A percentile compares a stretch with the other conserved stretches of the same genome.
Evolutionary conservation across 768 basidiomycete genomes (phyloP).

Genomic region (Antrodiella citrinella): DNA sequence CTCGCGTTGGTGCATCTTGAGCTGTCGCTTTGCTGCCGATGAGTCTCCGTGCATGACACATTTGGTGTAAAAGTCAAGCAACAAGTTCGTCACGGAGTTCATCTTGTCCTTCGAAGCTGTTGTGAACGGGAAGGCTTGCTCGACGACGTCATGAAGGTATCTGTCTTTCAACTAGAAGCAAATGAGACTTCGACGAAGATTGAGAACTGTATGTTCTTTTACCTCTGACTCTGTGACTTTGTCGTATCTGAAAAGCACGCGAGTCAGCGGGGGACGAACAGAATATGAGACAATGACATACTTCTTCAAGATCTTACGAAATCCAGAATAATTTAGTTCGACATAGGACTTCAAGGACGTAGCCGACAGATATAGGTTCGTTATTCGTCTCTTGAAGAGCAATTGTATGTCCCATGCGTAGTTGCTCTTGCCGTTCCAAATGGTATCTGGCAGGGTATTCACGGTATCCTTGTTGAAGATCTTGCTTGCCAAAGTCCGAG

Average conservation of each 20-base stretch:
- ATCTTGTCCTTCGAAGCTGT: constrained; percentile 54
- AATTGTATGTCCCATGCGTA: constrained; percentile 79
- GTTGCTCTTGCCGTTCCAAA: constrained; percentile 77
- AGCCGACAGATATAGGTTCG: constrained; percentile 68
- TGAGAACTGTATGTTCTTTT: constrained; percentile 8
- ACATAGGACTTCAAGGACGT: constrained; percentile 79
- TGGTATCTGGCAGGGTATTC: constrained; percentile 35
- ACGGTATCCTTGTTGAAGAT: constrained; percentile 47
- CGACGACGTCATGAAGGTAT: constrained; percentile 68
- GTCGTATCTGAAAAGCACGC: constrained; percentile 61
- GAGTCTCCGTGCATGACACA: constrained; percentile 75
- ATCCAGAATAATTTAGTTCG: constrained; percentile 88
- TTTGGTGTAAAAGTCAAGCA: constrained; percentile 73
- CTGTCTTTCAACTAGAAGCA: constrained; percentile 56
- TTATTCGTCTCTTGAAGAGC: constrained; percentile 84
- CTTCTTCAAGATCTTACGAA: constrained; percentile 96
- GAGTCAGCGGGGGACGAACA: constrained; percentile 6
- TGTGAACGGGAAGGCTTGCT: constrained; percentile 61
- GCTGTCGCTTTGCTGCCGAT: constrained; percentile 64
- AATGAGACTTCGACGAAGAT: neutral
- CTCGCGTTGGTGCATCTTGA: constrained; percentile 82
- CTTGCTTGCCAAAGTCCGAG: constrained; percentile 36
- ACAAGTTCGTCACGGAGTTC: constrained; percentile 43
- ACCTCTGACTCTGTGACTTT: constrained; percentile 78
- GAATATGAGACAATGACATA: constrained; percentile 28